Percentiles rank a stretch among this genome's conserved stretches.
These are phyloP conservation scores for Juncus inflexus DNA, from an alignment of 176 grass and related monocot genomes.

Conservation along the genomic window DNA sequence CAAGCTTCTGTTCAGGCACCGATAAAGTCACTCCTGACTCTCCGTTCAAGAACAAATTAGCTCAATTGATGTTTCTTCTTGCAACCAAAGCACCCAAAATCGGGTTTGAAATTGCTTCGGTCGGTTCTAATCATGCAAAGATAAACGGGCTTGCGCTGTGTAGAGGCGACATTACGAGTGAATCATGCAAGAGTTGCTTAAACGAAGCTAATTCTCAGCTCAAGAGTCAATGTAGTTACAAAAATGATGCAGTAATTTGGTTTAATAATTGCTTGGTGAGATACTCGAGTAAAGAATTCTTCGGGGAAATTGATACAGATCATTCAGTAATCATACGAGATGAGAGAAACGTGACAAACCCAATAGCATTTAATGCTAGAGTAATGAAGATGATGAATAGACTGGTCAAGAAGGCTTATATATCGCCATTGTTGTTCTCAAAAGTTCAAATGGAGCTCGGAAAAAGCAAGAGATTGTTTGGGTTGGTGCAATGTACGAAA, in stretches of 20 bases:
- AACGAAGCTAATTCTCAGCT: slow-evolving; percentile 32
- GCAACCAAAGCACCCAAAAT: slow-evolving; percentile 41
- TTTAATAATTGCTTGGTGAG: slow-evolving; percentile 73
- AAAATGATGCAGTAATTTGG: slow-evolving; percentile 65
- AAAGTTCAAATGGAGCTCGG: slow-evolving; percentile 18
- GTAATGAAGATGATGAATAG: slow-evolving; percentile 40
- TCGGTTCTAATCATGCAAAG: slow-evolving; percentile 7
- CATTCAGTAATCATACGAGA: slow-evolving; percentile 20
- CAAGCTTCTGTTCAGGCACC: slow-evolving; percentile 27
- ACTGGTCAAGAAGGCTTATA: slow-evolving; percentile 55
- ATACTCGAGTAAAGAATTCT: slow-evolving; percentile 47
- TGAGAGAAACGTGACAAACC: neutral
- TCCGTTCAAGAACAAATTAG: slow-evolving; percentile 34
- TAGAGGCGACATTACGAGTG: slow-evolving; percentile 52
- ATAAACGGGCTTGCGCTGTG: slow-evolving; percentile 69
- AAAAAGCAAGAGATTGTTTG: slow-evolving; percentile 31
- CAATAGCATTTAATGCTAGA: slow-evolving; percentile 18
- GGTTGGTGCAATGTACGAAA: slow-evolving; percentile 68
- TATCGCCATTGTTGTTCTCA: slow-evolving; percentile 60
- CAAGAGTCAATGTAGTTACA: slow-evolving; percentile 29
- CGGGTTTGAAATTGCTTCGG: slow-evolving; percentile 61
- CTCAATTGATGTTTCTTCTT: slow-evolving; percentile 36
- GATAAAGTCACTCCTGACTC: slow-evolving; percentile 22
- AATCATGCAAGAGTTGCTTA: slow-evolving; percentile 45
- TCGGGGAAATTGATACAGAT: slow-evolving; percentile 51